Base-by-base conservation (phyloP, 306 rosid genomes). In the Trichosanthes truncata region DNA sequence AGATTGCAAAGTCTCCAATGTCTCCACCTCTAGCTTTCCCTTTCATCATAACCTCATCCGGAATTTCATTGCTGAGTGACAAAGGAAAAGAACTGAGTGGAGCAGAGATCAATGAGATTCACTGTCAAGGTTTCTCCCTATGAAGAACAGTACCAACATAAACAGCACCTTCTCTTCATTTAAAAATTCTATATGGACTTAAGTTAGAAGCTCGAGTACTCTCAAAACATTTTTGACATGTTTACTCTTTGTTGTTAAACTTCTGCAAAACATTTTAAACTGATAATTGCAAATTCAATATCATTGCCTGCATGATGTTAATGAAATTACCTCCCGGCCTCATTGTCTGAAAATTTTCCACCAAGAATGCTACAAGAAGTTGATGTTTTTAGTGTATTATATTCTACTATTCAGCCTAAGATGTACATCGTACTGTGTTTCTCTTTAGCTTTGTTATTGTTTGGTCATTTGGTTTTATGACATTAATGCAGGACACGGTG, bases 21-120 rank as follows among this genome's bases (percentile, higher is more conserved):
- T 92, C 98, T 33, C 90, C 98, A 11, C 92, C 97, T 46, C 82
- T 91, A 57, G 89, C 97, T 82, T 92, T 94, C 87, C 86, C 93
- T 80, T 92, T 86, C 81, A 74, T 33, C 84, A 89, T 94, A 84
- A 89, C 91, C 49, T 78, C 95, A 51, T 90, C 91, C 4, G 93
- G 98, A 69, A 82, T 94, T 49, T 74, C 89, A 78, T 80, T 94
- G 86, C 87, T 87, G 46, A 86, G 80, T 66, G 87, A 92, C 82
- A 76, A 81, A 18, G 97, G 98, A 55, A 72, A 82, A 72, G 97
- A 92, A 84, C 79, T 90, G 81, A 78, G 79, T 40, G 97, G 97
- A 60, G 53, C 89, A 55, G 95, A 89, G 76, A 94, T 92, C 78
- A 84, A 85, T 85, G 85, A 79, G 77, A 94, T 89, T 83, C 97